Evolutionary conservation across 257 asterid genomes (phyloP), one percentile per base, ranked within the genome.

Genomic region (Solanum pinnatisectum): DNA sequence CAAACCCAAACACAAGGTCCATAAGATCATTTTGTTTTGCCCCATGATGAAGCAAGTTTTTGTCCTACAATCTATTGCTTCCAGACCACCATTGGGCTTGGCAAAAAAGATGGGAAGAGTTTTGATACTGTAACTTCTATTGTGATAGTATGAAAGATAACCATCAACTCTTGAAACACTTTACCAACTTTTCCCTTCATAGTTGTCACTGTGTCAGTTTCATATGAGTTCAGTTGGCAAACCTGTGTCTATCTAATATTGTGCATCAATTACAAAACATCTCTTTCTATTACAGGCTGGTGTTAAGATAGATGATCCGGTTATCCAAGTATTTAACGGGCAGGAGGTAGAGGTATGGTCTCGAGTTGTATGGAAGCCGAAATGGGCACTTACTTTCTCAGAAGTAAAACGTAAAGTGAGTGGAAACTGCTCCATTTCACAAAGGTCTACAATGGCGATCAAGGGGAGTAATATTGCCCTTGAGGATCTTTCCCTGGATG

Each of bases 341-440:
- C 99, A 97, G 85, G 97, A 95, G 89, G 99, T 97, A 86, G 99
- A 97, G 85, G 98, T 96, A 76, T 97, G 99, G 99, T 97, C 99
- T 76, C 96, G 96, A 65, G 92, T 97, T 74, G 94, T 88, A 86
- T 97, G 99, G 99, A 94, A 94, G 90, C 99, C 99, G 27, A 94
- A 94, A 83, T 97, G 99, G 99, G 99, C 98, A 60, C 93, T 97
- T 84, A 95, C 98, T 16, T 97, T 90, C 92, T 88, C 98, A 9
- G 97, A 96, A 25, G 88, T 97, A 46, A 96, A 86, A 90, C 91
- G 89, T 76, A 97, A 97, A 92, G 93, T 96, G 40, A 79, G 85
- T 5, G 94, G 94, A 87, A 93, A 92, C 65, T 92, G 94, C 92
- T 93, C 93, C 52, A 86, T 97, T 60, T 91, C 99, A 36, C 94